These are phyloP conservation scores for Leccinum insigne DNA, from an alignment of 1,284 basidiomycete species.

Conservation along the genomic window DNA sequence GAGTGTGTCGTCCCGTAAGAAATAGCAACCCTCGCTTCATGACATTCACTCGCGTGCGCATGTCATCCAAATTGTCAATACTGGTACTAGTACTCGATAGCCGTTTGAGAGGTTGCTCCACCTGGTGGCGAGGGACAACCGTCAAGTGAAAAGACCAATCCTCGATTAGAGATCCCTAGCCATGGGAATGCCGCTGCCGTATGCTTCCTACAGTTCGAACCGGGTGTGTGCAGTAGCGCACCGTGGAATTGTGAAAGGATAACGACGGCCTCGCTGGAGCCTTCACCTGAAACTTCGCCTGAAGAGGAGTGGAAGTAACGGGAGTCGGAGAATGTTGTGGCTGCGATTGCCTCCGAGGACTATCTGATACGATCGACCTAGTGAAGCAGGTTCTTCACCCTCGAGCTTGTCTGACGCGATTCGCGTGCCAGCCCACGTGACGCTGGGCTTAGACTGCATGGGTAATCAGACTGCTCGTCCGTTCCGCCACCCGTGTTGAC, in stretches of 20 bases:
- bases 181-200: conserved; percentile 46
- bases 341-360: no score
- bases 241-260: conserved; percentile 5
- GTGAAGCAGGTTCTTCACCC: background rate
- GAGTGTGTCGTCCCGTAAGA: conserved; percentile 44
- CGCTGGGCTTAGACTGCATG: background rate
- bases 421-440: background rate
- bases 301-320: conserved; percentile 56
- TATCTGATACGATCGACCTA: background rate
- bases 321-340: conserved; percentile 52
- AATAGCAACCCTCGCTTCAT: no score
- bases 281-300: conserved; percentile 69
- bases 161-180: conserved; percentile 47
- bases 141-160: conserved; percentile 55
- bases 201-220: conserved; percentile 49
- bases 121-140: conserved; percentile 44
- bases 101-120: conserved; percentile 51
- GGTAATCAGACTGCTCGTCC: background rate
- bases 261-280: conserved; percentile 78
- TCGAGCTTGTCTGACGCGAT: background rate
- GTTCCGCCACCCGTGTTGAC: background rate
- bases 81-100: conserved; percentile 55
- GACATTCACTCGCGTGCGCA: conserved; percentile 66
- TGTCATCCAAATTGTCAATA: conserved; percentile 57
- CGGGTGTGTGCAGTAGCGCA: conserved; percentile 45